A percentile compares a stretch with the other conserved stretches of the same genome.
phyloP scores from a whole-genome alignment of 192 early-diverging fungal genomes.

The Pilobolus umbonatus region DNA sequence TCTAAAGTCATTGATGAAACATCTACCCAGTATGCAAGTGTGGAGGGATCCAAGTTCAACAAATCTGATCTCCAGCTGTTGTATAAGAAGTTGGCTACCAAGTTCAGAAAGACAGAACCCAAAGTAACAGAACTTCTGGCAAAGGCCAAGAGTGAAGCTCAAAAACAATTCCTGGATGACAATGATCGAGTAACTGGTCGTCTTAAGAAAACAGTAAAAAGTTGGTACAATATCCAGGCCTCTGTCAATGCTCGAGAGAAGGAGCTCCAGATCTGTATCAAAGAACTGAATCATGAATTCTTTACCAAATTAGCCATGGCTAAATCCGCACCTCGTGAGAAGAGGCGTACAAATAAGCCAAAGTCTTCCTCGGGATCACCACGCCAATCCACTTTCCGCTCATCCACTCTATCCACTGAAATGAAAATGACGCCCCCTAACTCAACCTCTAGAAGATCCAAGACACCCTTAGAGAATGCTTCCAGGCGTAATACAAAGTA shows the following conservation, averaged over 20 bases:
- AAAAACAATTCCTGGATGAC: conserved; percentile 26
- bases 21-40: conserved; percentile 21
- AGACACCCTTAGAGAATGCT: conserved; percentile 2
- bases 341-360: not conserved
- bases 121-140: conserved; percentile 1
- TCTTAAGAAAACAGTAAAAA: conserved; percentile 37
- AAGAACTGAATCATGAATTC: conserved; percentile 30
- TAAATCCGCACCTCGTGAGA: conserved; percentile 3
- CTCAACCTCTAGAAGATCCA: not conserved
- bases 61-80: conserved; percentile 32
- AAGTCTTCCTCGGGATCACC: not conserved
- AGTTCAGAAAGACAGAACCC: conserved; percentile 15
- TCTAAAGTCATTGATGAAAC: conserved; percentile 24
- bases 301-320: conserved; percentile 32
- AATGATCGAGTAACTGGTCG: conserved; percentile 35
- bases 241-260: conserved; percentile 37
- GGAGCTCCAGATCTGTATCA: conserved; percentile 35
- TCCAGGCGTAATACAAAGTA: not conserved
- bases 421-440: conserved; percentile 7
- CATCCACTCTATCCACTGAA: conserved; percentile 13
- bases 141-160: conserved; percentile 17
- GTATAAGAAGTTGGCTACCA: conserved; percentile 13
- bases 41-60: conserved; percentile 19
- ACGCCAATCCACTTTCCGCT: conserved; percentile 8
- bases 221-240: conserved; percentile 38